Percentiles rank a stretch among this genome's conserved stretches.
These are phyloP conservation scores for Protomyces lactucae-debilis DNA, from an alignment of 1,139 yeast species.

Conservation along the genomic window DNA sequence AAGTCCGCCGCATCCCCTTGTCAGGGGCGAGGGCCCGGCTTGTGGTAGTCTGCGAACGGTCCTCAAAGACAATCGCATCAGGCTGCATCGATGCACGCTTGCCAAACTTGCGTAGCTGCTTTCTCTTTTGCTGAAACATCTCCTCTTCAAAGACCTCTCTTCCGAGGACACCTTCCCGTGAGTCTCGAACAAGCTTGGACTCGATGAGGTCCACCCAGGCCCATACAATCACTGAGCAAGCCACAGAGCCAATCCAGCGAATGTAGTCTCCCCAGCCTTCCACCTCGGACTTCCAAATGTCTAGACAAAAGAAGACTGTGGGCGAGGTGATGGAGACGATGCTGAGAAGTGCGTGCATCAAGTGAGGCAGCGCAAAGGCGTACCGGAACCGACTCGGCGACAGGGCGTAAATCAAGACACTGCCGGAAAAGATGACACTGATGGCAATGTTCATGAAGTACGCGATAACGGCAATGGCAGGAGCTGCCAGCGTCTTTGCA, in stretches of 20 bases:
- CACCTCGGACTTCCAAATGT: constrained; percentile 67
- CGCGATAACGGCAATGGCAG: constrained; percentile 68
- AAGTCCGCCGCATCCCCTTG: not conserved
- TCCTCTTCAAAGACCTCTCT: constrained; percentile 74
- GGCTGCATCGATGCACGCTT: constrained; percentile 34
- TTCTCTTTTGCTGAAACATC: constrained; percentile 29
- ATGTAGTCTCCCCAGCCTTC: constrained; percentile 70
- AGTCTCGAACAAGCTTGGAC: constrained; percentile 57
- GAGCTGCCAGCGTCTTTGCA: constrained; percentile 29
- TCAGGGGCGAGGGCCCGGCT: not conserved
- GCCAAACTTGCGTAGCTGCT: constrained; percentile 3
- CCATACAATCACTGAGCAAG: constrained; percentile 62
- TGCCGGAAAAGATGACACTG: constrained; percentile 65
- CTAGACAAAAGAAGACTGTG: constrained; percentile 71
- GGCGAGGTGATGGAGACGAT: constrained; percentile 59
- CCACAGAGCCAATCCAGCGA: constrained; percentile 50
- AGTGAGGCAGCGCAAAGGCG: constrained; percentile 49
- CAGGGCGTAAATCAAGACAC: constrained; percentile 56
- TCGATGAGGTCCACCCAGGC: constrained; percentile 77
- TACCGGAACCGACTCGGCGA: constrained; percentile 47
- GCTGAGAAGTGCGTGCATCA: constrained; percentile 57
- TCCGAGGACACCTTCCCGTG: constrained; percentile 75
- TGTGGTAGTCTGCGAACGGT: not conserved
- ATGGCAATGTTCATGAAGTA: constrained; percentile 72
- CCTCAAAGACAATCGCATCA: not conserved